These are phyloP conservation scores for Pichia sorboxylosa DNA, from an alignment of 1,139 yeast genomes.

Conservation along the genomic window DNA sequence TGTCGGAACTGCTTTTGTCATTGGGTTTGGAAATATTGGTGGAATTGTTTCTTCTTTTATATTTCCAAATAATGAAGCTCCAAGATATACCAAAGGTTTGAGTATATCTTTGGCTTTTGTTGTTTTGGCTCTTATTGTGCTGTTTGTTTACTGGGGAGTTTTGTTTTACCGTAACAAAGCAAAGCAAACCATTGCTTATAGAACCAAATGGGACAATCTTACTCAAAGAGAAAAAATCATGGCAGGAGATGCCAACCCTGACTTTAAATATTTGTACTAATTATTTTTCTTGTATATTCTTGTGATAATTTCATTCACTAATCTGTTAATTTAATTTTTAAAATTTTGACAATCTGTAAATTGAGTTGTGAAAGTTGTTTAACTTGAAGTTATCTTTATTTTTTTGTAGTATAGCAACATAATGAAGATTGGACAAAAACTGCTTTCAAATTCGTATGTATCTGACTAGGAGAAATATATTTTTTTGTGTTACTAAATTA, in stretches of 20 bases:
- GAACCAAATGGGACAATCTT: slow-evolving; percentile 32
- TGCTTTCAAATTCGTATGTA: no score
- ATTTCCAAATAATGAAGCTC: slow-evolving; percentile 47
- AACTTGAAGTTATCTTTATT: no score
- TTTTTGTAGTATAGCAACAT: no score
- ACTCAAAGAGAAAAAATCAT: slow-evolving; percentile 37
- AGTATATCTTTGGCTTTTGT: slow-evolving; percentile 40
- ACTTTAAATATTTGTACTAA: slow-evolving; percentile 28
- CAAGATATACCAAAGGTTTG: slow-evolving; percentile 47
- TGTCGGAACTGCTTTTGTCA: slow-evolving; percentile 65
- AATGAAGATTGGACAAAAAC: no score
- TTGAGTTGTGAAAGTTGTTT: no score
- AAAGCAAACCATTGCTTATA: slow-evolving; percentile 28
- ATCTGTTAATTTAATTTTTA: no score
- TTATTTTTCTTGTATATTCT: not conserved
- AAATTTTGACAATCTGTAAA: no score
- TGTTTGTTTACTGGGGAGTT: slow-evolving; percentile 32
- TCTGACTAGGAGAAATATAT: no score
- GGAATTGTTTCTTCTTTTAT: slow-evolving; percentile 64
- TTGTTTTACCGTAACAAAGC: slow-evolving; percentile 31
- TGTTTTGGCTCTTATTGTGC: slow-evolving; percentile 36
- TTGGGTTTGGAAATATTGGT: slow-evolving; percentile 77
- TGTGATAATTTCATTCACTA: no score
- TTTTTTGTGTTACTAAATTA: no score
- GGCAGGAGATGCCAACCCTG: slow-evolving; percentile 60